Evolutionary conservation across 352 stramenopile species (phyloP), one percentile per base, ranked within the genome.

Genomic region (Peronospora destructor): DNA sequence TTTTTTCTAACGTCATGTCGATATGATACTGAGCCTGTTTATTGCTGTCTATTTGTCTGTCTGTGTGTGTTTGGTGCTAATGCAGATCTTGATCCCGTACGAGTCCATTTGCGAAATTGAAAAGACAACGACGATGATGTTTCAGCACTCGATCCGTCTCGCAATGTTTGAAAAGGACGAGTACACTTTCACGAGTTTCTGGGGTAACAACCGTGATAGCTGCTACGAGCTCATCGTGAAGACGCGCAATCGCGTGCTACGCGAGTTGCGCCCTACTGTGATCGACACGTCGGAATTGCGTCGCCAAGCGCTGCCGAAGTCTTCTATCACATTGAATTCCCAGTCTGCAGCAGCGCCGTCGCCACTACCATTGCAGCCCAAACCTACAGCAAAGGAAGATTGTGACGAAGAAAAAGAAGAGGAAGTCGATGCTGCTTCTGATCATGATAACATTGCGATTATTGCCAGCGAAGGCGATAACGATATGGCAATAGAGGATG

Each of bases 161-260:
- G 63, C 64, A 28, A 89, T 75, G 12, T 59, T 60, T 19, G 68
- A 69, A 26, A 73, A 87, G 53, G 73, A 85, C 44, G 77, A 88
- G 61, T 93, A 84, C 55, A 89, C 83, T 50, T 89, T 93, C 61
- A 85, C 77, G 48, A 86, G 76, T 46, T 93, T 93, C 39, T 93
- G 82, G 82, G 79, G 83, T 21, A 82, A 67, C 43, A 88, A 91
- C 49, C 74, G 79, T 35, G 83, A 93, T 63, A 66, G 45, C 35
- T 93, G 80, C 61, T 90, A 76, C 41, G 75, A 90, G 6, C 53
- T 93, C n/a, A 79, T 93, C 26, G 33, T 56, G 10, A 68, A 73
- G 56, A 85, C 80, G n/a, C 77, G 76, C 23, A 55, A 81, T 28
- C 75, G 67, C 21, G 68, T 84, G 30, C 38, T 87, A 10, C 35